Percentiles rank a stretch among this genome's conserved stretches.
phyloP scores from a whole-genome alignment of 441 rosid species.

The Gossypium trilobum region DNA sequence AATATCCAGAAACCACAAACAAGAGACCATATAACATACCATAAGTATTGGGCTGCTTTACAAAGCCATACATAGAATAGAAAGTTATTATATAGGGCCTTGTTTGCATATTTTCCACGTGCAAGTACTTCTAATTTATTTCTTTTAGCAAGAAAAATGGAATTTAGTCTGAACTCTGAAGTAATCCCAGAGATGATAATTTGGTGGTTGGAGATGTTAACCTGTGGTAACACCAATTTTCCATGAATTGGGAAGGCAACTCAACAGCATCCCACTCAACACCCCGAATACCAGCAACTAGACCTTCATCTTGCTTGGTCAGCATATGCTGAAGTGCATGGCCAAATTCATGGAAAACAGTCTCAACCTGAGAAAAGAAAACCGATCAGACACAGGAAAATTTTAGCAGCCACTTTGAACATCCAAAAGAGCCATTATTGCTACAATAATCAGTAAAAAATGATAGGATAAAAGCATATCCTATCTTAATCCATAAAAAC shows the following conservation, averaged over 20 bases:
- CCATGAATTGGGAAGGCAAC: constrained; percentile 92
- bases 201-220: constrained; percentile 14
- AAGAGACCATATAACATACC: neutral
- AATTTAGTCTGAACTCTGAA: neutral
- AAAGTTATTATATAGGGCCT: neutral
- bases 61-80: neutral
- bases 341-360: constrained; percentile 93
- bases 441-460: neutral
- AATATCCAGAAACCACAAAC: neutral
- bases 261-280: constrained; percentile 96
- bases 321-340: constrained; percentile 97
- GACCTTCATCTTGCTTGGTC: constrained; percentile 78
- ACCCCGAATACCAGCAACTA: constrained; percentile 79
- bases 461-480: neutral
- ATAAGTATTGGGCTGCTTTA: neutral
- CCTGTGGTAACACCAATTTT: constrained; percentile 98
- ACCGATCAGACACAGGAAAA: neutral
- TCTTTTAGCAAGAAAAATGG: neutral
- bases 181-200: neutral
- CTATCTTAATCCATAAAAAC: neutral
- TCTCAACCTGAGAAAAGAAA: constrained; percentile 56
- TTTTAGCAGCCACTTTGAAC: constrained; percentile 1
- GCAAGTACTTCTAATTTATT: neutral
- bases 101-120: neutral
- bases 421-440: neutral